These are phyloP conservation scores for Colletotrichum sojae DNA, from an alignment of 2,329 filamentous ascomycete species.

Conservation along the genomic window DNA sequence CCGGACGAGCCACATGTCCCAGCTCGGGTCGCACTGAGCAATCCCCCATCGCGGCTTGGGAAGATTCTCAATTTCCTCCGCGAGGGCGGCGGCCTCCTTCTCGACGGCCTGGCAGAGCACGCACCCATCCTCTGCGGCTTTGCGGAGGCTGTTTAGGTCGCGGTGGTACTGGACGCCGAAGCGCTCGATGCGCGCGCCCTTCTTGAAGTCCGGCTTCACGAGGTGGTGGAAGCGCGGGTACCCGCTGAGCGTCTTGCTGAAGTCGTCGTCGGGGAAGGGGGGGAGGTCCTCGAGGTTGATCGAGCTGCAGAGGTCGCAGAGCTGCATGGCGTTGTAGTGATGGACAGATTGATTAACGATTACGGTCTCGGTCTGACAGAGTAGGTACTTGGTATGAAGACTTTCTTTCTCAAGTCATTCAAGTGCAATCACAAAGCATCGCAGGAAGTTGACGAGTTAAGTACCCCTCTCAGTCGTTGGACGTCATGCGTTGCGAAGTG, in stretches of 20 bases:
- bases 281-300: constrained; percentile 23
- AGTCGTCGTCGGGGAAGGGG: constrained; percentile 17
- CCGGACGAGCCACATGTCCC: constrained; percentile 32
- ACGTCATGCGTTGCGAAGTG: too few species aligned
- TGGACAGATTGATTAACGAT: too few species aligned
- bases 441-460: too few species aligned
- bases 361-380: neutral
- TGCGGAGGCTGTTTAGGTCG: constrained; percentile 15
- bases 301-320: constrained; percentile 14
- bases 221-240: constrained; percentile 1
- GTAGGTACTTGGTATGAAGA: too few species aligned
- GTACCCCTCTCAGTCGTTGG: too few species aligned
- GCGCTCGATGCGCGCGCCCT: neutral
- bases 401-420: neutral
- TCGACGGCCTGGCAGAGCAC: constrained; percentile 17
- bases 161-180: constrained; percentile 22
- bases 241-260: constrained; percentile 12
- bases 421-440: neutral
- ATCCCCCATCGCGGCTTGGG: neutral
- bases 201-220: neutral
- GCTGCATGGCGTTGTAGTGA: neutral
- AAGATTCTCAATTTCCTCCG: constrained; percentile 12
- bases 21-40: constrained; percentile 4
- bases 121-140: constrained; percentile 9
- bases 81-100: constrained; percentile 15